Conservation (phyloP, 2,329 filamentous ascomycete genomes). For the Aspergillus tanneri region DNA sequence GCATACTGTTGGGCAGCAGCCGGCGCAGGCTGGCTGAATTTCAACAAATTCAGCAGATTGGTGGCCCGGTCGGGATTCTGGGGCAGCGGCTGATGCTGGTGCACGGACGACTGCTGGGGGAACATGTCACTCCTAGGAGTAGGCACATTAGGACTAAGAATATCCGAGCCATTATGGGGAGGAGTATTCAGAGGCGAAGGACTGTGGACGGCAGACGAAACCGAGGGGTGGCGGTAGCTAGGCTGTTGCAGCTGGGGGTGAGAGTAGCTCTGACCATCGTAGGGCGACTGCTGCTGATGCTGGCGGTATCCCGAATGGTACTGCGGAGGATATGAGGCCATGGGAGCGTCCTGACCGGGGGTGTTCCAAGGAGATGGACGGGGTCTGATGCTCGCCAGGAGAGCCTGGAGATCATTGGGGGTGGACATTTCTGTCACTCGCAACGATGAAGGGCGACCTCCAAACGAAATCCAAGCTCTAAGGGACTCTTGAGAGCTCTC, state of each 20-base stretch:
- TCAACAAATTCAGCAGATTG: constrained; percentile 64
- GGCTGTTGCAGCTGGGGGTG: constrained; percentile 33
- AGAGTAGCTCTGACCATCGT: constrained; percentile 34
- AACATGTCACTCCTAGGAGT: constrained; percentile 47
- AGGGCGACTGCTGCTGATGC: constrained; percentile 29
- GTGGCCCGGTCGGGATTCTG: constrained; percentile 51
- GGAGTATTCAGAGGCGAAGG: constrained; percentile 55
- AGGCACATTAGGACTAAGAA: constrained; percentile 57
- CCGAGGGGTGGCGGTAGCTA: constrained; percentile 55
- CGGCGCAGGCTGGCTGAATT: constrained; percentile 56
- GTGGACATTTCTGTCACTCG: constrained; percentile 49
- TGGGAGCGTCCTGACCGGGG: constrained; percentile 30
- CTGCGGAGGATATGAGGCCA: constrained; percentile 29
- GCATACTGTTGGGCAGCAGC: constrained; percentile 31
- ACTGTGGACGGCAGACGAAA: constrained; percentile 59
- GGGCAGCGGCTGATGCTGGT: constrained; percentile 39
- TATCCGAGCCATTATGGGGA: constrained; percentile 57
- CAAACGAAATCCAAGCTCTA: constrained; percentile 29
- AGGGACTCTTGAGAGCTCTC: constrained; percentile 31
- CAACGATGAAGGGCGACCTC: constrained; percentile 30
- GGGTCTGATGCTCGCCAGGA: constrained; percentile 47
- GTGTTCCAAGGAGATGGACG: constrained; percentile 38
- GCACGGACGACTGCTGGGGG: constrained; percentile 38
- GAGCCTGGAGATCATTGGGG: constrained; percentile 48
- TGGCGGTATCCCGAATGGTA: constrained; percentile 33